phyloP scores from a whole-genome alignment of 306 rosid genomes.

The Trifolium dubium region DNA sequence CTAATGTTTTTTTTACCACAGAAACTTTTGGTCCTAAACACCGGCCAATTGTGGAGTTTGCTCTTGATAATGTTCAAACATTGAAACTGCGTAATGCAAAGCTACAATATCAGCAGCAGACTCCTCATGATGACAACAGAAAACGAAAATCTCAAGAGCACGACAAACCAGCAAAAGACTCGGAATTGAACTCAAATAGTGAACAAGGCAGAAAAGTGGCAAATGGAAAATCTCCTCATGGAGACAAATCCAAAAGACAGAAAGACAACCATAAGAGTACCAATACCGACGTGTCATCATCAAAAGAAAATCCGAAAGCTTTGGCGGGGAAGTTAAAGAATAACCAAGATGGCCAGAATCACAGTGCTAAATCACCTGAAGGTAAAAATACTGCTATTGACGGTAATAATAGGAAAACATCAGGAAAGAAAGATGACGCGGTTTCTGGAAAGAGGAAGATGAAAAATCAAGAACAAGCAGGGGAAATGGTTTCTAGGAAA shows the following conservation, averaged over 20 bases:
- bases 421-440: constrained; percentile 36
- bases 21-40: constrained; percentile 85
- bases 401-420: constrained; percentile 18
- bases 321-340: constrained; percentile 40
- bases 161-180: constrained; percentile 41
- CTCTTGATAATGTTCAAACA: constrained; percentile 82
- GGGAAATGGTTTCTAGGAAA: constrained; percentile 46
- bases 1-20: constrained; percentile 38
- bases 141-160: constrained; percentile 61
- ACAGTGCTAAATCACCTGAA: constrained; percentile 28
- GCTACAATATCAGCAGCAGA: constrained; percentile 59
- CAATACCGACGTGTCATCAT: constrained; percentile 30
- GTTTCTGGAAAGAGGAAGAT: constrained; percentile 61
- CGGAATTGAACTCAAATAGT: constrained; percentile 35
- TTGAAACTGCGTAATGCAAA: constrained; percentile 66
- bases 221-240: constrained; percentile 47
- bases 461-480: constrained; percentile 49
- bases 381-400: constrained; percentile 36
- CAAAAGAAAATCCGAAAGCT: constrained; percentile 37
- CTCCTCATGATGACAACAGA: constrained; percentile 34
- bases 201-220: constrained; percentile 38
- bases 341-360: constrained; percentile 47
- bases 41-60: constrained; percentile 95
- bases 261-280: constrained; percentile 49
- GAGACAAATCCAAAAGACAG: constrained; percentile 53